A percentile compares a stretch with the other conserved stretches of the same genome.
Evolutionary conservation across 1,284 basidiomycete species (phyloP).

Genomic region (Sporisorium sorghi): DNA sequence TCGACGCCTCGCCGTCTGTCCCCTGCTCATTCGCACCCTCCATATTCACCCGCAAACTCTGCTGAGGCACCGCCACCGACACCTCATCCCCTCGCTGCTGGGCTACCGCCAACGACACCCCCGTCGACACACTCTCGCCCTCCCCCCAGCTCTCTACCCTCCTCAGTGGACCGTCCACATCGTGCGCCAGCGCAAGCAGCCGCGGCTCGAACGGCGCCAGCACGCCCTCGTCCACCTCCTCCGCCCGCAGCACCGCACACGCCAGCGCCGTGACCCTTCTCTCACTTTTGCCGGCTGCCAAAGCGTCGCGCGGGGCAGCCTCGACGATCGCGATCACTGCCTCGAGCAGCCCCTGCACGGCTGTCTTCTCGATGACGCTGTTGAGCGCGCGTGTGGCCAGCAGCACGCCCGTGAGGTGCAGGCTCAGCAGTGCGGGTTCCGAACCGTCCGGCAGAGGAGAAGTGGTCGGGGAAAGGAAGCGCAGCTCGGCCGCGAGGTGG

Average conservation of each 20-base stretch:
- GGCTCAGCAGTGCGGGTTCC: conserved; percentile 2
- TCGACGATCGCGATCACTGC: conserved; percentile 18
- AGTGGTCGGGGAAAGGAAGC: too few relatives aligned
- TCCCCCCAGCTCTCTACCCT: conserved; percentile 19
- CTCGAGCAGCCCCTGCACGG: conserved; percentile 15
- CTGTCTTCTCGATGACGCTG: background rate
- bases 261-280: conserved; percentile 13
- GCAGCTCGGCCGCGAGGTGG: conserved; percentile 1
- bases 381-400: conserved; percentile 16
- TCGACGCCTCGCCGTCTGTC: conserved; percentile 20
- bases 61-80: background rate
- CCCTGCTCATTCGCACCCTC: background rate
- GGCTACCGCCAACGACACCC: too few relatives aligned
- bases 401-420: conserved; percentile 25
- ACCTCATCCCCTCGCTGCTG: too few relatives aligned
- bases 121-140: background rate
- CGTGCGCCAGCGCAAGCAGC: conserved; percentile 15
- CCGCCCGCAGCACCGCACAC: conserved; percentile 24
- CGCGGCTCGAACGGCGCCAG: conserved; percentile 31
- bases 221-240: conserved; percentile 26
- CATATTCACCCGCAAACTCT: too few relatives aligned
- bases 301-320: background rate
- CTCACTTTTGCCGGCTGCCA: background rate
- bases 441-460: background rate
- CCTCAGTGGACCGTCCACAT: conserved; percentile 11